A percentile compares a stretch with the other conserved stretches of the same genome.
Evolutionary conservation across 2,329 filamentous ascomycete species (phyloP).

Genomic region (Ascomycota sp.): DNA sequence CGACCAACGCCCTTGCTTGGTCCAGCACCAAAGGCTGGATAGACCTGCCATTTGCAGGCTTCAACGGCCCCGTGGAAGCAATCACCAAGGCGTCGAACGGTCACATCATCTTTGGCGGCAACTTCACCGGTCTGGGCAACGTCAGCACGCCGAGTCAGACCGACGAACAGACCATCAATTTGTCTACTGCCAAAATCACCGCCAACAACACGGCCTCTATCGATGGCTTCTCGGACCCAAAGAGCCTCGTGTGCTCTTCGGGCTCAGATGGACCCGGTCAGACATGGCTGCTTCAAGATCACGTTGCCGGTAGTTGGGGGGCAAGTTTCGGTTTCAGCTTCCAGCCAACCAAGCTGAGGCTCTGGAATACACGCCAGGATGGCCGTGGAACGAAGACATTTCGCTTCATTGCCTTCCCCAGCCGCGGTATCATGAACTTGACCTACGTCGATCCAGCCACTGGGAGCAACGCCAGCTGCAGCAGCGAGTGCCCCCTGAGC

Average conservation of each 20-base stretch:
- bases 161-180: constrained; percentile 64
- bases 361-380: constrained; percentile 73
- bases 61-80: constrained; percentile 78
- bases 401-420: constrained; percentile 65
- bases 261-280: constrained; percentile 48
- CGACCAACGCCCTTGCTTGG: constrained; percentile 82
- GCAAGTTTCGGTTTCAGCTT: constrained; percentile 72
- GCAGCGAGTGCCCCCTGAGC: constrained; percentile 68
- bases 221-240: constrained; percentile 51
- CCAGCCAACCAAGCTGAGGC: constrained; percentile 63
- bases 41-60: constrained; percentile 75
- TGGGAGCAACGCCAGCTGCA: constrained; percentile 51
- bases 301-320: constrained; percentile 60
- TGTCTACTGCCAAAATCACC: constrained; percentile 57
- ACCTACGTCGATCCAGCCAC: constrained; percentile 65
- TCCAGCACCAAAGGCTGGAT: constrained; percentile 45
- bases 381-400: constrained; percentile 78
- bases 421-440: constrained; percentile 89
- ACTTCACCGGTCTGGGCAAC: constrained; percentile 77
- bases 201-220: constrained; percentile 39
- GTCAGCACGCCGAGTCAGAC: constrained; percentile 44
- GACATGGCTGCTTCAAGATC: constrained; percentile 60
- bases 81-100: constrained; percentile 65
- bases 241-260: constrained; percentile 59
- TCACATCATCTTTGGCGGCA: constrained; percentile 80